Percentiles rank a stretch among this genome's conserved stretches.
These are phyloP conservation scores for Artemisia argyi DNA, from an alignment of 129 eudicot genomes.

Conservation along the genomic window DNA sequence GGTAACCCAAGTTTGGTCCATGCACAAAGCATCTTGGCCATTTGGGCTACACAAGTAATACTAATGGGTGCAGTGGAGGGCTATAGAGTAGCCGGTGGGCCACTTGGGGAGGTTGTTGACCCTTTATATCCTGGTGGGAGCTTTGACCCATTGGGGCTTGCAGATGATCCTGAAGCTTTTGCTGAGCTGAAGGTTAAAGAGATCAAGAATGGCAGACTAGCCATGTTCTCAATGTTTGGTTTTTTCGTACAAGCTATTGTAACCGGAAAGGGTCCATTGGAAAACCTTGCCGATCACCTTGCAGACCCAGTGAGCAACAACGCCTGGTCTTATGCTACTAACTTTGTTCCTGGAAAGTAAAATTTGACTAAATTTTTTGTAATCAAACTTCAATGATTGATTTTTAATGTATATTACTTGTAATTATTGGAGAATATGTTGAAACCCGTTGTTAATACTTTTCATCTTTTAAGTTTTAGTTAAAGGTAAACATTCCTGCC, in stretches of 20 bases:
- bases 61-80: slow-evolving; percentile 10
- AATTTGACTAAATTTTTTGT: neutral
- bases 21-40: slow-evolving; percentile 25
- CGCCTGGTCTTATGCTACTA: slow-evolving; percentile 33
- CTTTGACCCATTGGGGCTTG: slow-evolving; percentile 65
- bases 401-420: neutral
- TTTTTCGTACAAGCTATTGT: slow-evolving; percentile 32
- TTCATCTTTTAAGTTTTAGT: neutral
- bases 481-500: neutral
- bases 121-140: slow-evolving; percentile 66
- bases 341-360: slow-evolving; percentile 37
- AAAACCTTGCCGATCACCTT: slow-evolving; percentile 30
- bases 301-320: slow-evolving; percentile 31
- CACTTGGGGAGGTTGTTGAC: slow-evolving; percentile 53
- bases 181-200: slow-evolving; percentile 65
- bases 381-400: neutral
- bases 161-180: slow-evolving; percentile 60
- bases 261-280: slow-evolving; percentile 35
- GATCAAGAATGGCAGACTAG: slow-evolving; percentile 57
- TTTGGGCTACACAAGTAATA: slow-evolving; percentile 20
- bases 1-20: slow-evolving; percentile 6
- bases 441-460: neutral
- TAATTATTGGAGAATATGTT: neutral
- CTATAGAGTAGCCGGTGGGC: slow-evolving; percentile 19
- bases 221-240: slow-evolving; percentile 55